A percentile compares a stretch with the other conserved stretches of the same genome.
phyloP scores from a whole-genome alignment of 2,329 filamentous ascomycete species.

The Podosphaera xanthii region DNA sequence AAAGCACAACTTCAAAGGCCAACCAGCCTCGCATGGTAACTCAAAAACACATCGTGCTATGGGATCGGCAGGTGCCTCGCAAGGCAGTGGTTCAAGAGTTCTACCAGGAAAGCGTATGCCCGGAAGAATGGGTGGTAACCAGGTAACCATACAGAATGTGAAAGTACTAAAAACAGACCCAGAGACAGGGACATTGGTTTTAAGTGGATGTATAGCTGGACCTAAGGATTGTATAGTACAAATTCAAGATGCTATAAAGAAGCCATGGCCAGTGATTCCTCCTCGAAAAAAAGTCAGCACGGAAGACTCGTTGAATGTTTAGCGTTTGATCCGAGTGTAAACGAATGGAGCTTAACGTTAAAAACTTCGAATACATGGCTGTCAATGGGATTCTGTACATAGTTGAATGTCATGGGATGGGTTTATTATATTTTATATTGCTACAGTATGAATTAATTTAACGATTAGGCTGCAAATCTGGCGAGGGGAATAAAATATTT shows the following conservation, averaged over 20 bases:
- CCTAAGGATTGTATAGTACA: constrained; percentile 70
- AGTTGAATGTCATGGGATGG: too few species aligned
- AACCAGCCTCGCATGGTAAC: constrained; percentile 84
- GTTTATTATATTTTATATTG: too few species aligned
- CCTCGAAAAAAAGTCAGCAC: constrained; percentile 27
- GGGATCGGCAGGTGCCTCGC: constrained; percentile 71
- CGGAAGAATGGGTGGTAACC: constrained; percentile 78
- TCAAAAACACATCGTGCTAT: constrained; percentile 83
- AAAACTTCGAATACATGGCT: too few species aligned
- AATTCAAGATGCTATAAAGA: constrained; percentile 80
- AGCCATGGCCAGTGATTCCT: constrained; percentile 41
- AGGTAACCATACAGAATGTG: constrained; percentile 76
- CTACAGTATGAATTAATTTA: too few species aligned
- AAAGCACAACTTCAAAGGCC: constrained; percentile 70
- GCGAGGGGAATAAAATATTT: not conserved
- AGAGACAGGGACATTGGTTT: constrained; percentile 66
- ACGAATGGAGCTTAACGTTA: too few species aligned
- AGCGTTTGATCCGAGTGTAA: not conserved
- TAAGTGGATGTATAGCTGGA: constrained; percentile 69
- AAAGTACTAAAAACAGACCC: constrained; percentile 73
- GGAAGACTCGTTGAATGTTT: constrained; percentile 16
- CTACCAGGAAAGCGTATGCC: constrained; percentile 96
- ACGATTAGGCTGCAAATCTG: not conserved
- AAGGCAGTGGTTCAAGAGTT: constrained; percentile 81
- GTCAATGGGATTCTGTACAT: too few species aligned